Evolutionary conservation across 495 filamentous ascomycete species (phyloP).

Genomic region (Trichoderma erinaceum): DNA sequence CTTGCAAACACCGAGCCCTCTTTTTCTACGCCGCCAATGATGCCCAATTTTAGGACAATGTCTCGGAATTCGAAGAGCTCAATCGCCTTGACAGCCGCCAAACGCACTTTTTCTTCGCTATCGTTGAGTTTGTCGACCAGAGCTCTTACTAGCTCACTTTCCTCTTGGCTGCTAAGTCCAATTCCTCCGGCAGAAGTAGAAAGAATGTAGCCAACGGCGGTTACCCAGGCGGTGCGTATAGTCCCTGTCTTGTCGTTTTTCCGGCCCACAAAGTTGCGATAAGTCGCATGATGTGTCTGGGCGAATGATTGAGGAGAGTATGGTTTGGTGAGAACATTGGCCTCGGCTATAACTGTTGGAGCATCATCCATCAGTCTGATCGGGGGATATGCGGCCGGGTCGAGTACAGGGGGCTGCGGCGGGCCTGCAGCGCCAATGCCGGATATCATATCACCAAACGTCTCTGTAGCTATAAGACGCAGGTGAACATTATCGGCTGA

Average conservation of each 20-base stretch:
- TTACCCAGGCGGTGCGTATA: slow-evolving; percentile 80
- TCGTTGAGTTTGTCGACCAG: slow-evolving; percentile 79
- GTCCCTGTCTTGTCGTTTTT: slow-evolving; percentile 74
- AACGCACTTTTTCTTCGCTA: slow-evolving; percentile 80
- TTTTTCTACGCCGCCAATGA: slow-evolving; percentile 62
- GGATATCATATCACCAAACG: slow-evolving; percentile 86
- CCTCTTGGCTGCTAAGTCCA: slow-evolving; percentile 71
- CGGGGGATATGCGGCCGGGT: slow-evolving; percentile 76
- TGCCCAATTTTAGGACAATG: slow-evolving; percentile 72
- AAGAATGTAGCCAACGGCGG: slow-evolving; percentile 72
- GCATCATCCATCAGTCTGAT: slow-evolving; percentile 56
- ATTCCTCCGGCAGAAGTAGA: slow-evolving; percentile 80
- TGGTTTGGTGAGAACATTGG: slow-evolving; percentile 66
- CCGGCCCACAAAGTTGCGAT: slow-evolving; percentile 74
- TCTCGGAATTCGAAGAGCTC: slow-evolving; percentile 70
- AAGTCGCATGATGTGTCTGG: slow-evolving; percentile 68
- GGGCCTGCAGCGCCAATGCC: slow-evolving; percentile 87
- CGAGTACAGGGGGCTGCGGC: slow-evolving; percentile 62
- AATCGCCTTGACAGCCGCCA: slow-evolving; percentile 78
- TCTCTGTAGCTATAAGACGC: slow-evolving; percentile 82
- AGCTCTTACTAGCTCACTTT: slow-evolving; percentile 61
- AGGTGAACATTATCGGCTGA: slow-evolving; percentile 82
- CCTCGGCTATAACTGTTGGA: slow-evolving; percentile 35
- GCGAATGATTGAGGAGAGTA: slow-evolving; percentile 78
- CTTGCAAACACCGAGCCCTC: slow-evolving; percentile 66